Base-by-base conservation (phyloP, 768 basidiomycete species). In the Serendipita sp. region DNA sequence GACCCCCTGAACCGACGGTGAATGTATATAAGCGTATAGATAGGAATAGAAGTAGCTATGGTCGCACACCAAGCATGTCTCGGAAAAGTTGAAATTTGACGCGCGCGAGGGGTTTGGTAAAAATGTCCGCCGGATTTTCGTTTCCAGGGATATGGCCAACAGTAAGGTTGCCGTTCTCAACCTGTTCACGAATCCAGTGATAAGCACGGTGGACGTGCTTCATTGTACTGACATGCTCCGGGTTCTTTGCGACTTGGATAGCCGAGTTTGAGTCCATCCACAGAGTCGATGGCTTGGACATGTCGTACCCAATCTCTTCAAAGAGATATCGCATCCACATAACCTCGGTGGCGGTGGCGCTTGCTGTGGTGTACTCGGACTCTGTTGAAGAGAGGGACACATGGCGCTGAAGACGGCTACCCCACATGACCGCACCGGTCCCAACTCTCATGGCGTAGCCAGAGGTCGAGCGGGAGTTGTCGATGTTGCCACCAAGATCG, bases 371-470 rank as follows among this genome's bases (percentile, higher is more conserved):
- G 62, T 69, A 70, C 66, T 72, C 71, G 1, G 71, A 70, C 61
- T 72, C 66, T 9, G 67, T 68, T 20, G 68, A 68, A 1, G 70
- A 72, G 4, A 72, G 65, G 0, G 76, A 70, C n/a, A 78, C 74
- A 42, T 73, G 66, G 0, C 68, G 13, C 68, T 81, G 79, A 22
- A 72, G 68, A 42, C 70, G 69, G 30, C 72, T 74, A 5, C 43
- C 61, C 77, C 77, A 79, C 22, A 64, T 68, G 17, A 80, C 68
- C 0, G 72, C 69, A 7, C 74, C 75, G 3, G 66, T 67, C 7
- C 67, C 73, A 43, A 77, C 68, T 42, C 67, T 70, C 66, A 77
- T 68, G 13, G 74, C 44, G 65, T 72, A 76, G 2, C 77, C 76
- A 28, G 68, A 68, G 20, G 68, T 73, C 1, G 75, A 76, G 28